Evolutionary conservation across 208 protist species (phyloP), one percentile per base, ranked within the genome.

Genomic region (Trypanosoma conorhini): DNA sequence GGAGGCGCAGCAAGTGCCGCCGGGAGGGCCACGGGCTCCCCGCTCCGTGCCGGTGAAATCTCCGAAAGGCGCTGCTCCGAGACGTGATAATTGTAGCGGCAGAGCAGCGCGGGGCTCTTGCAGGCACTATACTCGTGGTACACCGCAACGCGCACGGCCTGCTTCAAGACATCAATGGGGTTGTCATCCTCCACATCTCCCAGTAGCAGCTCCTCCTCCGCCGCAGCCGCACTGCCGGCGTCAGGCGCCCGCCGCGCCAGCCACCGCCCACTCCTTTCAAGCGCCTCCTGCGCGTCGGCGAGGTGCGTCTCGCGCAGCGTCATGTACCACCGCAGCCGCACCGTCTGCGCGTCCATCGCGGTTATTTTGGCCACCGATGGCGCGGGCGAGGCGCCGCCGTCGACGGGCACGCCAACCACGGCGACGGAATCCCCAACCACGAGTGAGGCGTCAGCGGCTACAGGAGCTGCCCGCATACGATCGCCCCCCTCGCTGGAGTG

Each of bases 1-100:
- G 17, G 63, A 35, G n/a, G 22, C 28, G 5, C 5, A 21, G n/a
- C 15, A 48, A 76, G 63, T 13, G n/a, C 21, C 0, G 63, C 54
- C 3, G 70, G 70, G 38, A 76, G 30, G 44, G 57, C 48, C 38
- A 76, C 56, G 12, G 44, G 1, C 22, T 63, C 62, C 19, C 40
- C 62, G 58, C 38, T 44, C 7, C 4, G 30, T 56, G 22, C 13
- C 21, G 56, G 59, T 19, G 54, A 58, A 44, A 79, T 71, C 21
- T 48, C 57, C 33, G 59, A 69, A 12, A 78, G 46, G n/a, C 71
- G 63, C 26, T 63, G 63, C 40, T 70, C 72, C 3, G 42, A 70
- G 0, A 78, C 54, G 48, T 74, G 71, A 65, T 83, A 83, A n/a
- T 55, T 61, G 54, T 83, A 83, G 19, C 78, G 42, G 61, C 78